Conservation (phyloP, 257 asterid genomes). For the Scutellaria barbata region DNA sequence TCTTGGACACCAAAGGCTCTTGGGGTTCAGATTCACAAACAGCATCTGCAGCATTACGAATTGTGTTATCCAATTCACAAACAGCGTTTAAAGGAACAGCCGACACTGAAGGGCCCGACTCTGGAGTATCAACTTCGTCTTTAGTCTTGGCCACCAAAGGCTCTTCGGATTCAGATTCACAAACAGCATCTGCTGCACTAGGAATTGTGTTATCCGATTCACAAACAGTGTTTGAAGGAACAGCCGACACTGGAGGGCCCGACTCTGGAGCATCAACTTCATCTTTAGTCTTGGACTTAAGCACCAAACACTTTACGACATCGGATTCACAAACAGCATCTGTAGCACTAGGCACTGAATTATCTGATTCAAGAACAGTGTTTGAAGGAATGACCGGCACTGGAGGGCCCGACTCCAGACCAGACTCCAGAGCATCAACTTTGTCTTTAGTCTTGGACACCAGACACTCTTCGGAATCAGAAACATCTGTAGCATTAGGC, state of each 20-base stretch:
- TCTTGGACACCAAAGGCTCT: not conserved
- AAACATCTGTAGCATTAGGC: no score
- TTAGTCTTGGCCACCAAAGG: not conserved
- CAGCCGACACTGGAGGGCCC: no score
- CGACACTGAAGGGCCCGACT: no score
- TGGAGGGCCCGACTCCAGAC: constrained; percentile 14
- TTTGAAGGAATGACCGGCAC: constrained; percentile 34
- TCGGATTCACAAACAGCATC: constrained; percentile 23
- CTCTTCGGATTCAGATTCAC: no score
- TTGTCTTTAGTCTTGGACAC: constrained; percentile 30
- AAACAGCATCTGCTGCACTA: no score
- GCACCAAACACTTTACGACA: not conserved
- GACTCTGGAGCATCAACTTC: not conserved
- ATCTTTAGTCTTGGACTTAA: constrained; percentile 18
- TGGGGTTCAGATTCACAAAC: no score
- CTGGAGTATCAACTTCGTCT: not conserved
- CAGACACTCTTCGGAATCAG: no score
- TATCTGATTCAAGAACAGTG: constrained; percentile 29
- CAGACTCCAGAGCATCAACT: constrained; percentile 30
- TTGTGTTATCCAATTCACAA: no score
- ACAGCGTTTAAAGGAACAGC: no score
- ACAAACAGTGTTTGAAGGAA: no score
- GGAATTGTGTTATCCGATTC: no score
- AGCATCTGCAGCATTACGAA: no score
- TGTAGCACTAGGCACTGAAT: constrained; percentile 13